Evolutionary conservation across 2,329 filamentous ascomycete species (phyloP).

Genomic region (Fusarium sp.): DNA sequence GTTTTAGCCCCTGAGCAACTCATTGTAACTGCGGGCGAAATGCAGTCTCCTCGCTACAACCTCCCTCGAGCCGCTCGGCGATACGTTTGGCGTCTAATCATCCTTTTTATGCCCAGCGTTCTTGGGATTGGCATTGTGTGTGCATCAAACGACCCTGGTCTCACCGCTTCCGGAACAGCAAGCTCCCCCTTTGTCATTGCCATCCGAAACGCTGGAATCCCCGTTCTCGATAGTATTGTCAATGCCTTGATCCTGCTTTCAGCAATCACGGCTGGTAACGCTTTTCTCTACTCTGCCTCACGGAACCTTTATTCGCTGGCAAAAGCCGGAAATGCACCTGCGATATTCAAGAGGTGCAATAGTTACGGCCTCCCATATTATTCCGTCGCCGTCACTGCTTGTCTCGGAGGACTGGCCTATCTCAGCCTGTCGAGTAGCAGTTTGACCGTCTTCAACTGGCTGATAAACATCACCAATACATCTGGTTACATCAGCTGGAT

Average conservation of each 20-base stretch:
- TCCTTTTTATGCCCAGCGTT: conserved; percentile 58
- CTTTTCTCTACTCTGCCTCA: conserved; percentile 54
- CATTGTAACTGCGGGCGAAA: conserved; percentile 50
- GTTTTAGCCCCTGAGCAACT: conserved; percentile 48
- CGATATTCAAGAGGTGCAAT: conserved; percentile 52
- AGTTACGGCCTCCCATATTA: conserved; percentile 46
- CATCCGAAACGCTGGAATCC: not conserved
- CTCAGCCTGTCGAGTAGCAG: not conserved
- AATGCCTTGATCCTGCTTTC: conserved; percentile 3
- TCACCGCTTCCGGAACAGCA: not conserved
- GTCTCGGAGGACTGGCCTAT: not conserved
- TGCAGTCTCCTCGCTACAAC: conserved; percentile 49
- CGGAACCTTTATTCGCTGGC: conserved; percentile 62
- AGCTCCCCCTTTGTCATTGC: not conserved
- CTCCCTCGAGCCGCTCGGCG: conserved; percentile 49
- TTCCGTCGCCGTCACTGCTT: conserved; percentile 66
- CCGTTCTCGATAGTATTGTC: too few relatives aligned
- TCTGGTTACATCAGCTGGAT: conserved; percentile 1
- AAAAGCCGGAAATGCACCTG: conserved; percentile 56
- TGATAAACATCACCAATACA: not conserved
- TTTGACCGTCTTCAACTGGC: not conserved
- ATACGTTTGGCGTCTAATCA: conserved; percentile 51
- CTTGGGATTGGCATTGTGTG: not conserved
- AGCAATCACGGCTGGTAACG: not conserved
- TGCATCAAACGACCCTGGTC: not conserved